These are phyloP conservation scores for Neopestalotiopsis sp. DNA, from an alignment of 2,329 filamentous ascomycete genomes.

Conservation along the genomic window DNA sequence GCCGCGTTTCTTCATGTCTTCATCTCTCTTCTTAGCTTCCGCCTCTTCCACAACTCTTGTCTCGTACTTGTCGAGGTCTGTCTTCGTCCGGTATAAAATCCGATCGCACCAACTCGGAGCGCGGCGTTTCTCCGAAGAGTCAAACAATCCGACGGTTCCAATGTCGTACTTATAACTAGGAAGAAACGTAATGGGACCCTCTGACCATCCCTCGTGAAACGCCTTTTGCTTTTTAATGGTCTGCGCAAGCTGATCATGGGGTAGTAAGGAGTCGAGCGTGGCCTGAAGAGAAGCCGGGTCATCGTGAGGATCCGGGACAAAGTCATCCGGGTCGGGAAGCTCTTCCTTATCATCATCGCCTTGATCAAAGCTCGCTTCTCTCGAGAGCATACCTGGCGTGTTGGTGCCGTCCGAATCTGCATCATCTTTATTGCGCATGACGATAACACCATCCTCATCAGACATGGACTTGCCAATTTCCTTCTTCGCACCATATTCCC, in stretches of 20 bases:
- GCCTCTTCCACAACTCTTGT: conserved; percentile 64
- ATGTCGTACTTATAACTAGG: conserved; percentile 98
- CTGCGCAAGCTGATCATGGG: conserved; percentile 84
- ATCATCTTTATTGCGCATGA: conserved; percentile 55
- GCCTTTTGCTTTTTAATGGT: conserved; percentile 77
- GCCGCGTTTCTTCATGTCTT: conserved; percentile 83
- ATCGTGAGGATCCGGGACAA: conserved; percentile 68
- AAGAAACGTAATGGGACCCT: conserved; percentile 85
- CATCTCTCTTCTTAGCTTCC: conserved; percentile 73
- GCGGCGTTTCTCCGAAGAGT: conserved; percentile 92
- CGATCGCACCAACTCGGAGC: conserved; percentile 97
- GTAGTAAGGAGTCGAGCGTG: conserved; percentile 83
- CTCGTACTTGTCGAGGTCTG: conserved; percentile 71
- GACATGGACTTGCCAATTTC: conserved; percentile 44
- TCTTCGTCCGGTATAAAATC: conserved; percentile 82
- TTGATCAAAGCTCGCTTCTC: conserved; percentile 36
- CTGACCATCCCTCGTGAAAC: conserved; percentile 90
- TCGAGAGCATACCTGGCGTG: conserved; percentile 36
- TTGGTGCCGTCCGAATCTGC: conserved; percentile 41
- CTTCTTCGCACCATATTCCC: conserved; percentile 70
- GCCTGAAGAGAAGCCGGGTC: conserved; percentile 89
- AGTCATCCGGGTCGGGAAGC: conserved; percentile 69
- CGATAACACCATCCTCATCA: conserved; percentile 53
- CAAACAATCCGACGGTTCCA: conserved; percentile 89
- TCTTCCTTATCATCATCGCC: conserved; percentile 35